A percentile compares a stretch with the other conserved stretches of the same genome.
phyloP scores from a whole-genome alignment of 2,329 filamentous ascomycete genomes.

The Thelonectria rubi region DNA sequence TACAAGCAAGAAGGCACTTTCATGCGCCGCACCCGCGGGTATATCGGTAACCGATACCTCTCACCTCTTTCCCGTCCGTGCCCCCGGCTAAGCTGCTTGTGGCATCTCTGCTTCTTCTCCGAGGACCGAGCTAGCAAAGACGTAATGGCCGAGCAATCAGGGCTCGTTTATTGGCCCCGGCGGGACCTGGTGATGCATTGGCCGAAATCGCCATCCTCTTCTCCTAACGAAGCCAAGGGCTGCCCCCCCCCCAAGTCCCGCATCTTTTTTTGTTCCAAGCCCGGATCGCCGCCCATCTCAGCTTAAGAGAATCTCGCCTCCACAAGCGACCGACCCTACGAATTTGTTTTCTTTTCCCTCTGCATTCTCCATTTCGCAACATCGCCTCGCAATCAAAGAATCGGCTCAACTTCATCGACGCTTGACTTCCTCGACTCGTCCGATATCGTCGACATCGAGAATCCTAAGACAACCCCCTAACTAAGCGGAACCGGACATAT shows the following conservation, averaged over 20 bases:
- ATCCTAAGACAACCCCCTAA: constrained; percentile 3
- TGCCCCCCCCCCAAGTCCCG: constrained; percentile 38
- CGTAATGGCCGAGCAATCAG: constrained; percentile 46
- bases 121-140: constrained; percentile 43
- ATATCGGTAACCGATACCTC: background rate
- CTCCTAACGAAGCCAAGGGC: constrained; percentile 15
- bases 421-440: constrained; percentile 13
- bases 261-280: constrained; percentile 43
- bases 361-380: constrained; percentile 8
- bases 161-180: constrained; percentile 35
- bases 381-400: background rate
- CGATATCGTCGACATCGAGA: background rate
- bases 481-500: constrained; percentile 1
- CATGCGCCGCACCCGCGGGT: background rate
- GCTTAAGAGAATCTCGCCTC: constrained; percentile 35
- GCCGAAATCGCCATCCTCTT: constrained; percentile 44
- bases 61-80: too few relatives aligned
- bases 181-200: constrained; percentile 35
- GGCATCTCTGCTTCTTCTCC: constrained; percentile 35
- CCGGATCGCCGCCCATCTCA: constrained; percentile 32
- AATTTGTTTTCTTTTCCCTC: constrained; percentile 11
- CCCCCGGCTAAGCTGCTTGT: constrained; percentile 7
- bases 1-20: background rate
- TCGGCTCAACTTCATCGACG: background rate
- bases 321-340: constrained; percentile 15